Percentiles rank a stretch among this genome's conserved stretches.
phyloP scores from a whole-genome alignment of 345 rosid species.

The Streptanthus diversifolius region DNA sequence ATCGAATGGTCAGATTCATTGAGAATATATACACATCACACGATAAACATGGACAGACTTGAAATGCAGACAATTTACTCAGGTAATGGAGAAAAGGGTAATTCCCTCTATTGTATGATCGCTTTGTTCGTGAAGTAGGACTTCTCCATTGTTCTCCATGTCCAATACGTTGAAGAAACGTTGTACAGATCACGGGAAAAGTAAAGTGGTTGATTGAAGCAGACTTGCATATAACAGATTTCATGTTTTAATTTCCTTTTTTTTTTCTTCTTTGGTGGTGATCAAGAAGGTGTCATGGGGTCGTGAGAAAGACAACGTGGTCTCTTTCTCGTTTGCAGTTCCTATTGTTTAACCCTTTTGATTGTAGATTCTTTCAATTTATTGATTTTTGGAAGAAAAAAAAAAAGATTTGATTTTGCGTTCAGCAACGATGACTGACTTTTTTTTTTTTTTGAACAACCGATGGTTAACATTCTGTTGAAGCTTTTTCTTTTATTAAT shows the following conservation, averaged over 20 bases:
- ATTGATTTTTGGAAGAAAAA: neutral
- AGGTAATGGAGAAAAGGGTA: conserved; percentile 1
- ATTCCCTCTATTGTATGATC: neutral
- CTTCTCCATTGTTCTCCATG: conserved; percentile 7
- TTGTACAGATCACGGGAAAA: conserved; percentile 20
- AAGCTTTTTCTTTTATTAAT: neutral
- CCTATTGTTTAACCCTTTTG: conserved; percentile 6
- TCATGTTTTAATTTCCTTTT: neutral
- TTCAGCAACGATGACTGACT: neutral
- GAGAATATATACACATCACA: conserved; percentile 3
- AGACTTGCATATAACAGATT: neutral
- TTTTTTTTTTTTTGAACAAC: too few species aligned
- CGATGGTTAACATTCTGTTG: too few species aligned
- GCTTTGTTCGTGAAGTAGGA: conserved; percentile 9
- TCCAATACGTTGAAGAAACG: conserved; percentile 9
- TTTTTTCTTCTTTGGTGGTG: neutral
- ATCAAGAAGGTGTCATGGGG: neutral
- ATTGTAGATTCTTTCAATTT: conserved; percentile 16
- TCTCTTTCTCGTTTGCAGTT: neutral
- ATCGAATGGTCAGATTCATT: conserved; percentile 7
- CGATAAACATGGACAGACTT: neutral
- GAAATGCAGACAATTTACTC: conserved; percentile 4
- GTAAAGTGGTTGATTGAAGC: neutral
- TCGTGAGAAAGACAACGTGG: neutral
- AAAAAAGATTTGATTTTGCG: neutral